phyloP scores from a whole-genome alignment of 2,329 filamentous ascomycete species.

The Gaeumannomyces tritici region DNA sequence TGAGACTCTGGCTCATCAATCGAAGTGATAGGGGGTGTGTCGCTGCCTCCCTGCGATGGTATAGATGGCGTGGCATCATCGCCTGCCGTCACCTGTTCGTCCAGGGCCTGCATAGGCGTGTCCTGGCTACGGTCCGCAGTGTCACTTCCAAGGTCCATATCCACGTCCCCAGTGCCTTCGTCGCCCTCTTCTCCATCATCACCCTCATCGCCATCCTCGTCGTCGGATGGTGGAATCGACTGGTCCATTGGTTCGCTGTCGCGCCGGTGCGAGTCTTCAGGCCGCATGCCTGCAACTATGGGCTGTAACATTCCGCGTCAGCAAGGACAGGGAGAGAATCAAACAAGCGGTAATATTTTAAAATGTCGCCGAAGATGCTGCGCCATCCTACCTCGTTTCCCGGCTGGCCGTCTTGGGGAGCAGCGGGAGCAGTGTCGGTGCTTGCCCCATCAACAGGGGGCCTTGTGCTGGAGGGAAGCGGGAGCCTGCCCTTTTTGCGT shows the following conservation, averaged over 20 bases:
- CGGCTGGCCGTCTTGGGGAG: neutral
- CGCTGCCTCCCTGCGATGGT: neutral
- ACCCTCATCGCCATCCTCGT: slow-evolving; percentile 2
- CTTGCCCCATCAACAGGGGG: neutral
- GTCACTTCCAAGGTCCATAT: slow-evolving; percentile 2
- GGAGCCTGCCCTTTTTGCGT: slow-evolving; percentile 64
- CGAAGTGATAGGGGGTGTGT: neutral
- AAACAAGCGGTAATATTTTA: neutral
- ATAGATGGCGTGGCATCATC: neutral
- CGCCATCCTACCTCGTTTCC: neutral
- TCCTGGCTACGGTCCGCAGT: neutral
- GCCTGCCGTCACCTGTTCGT: neutral
- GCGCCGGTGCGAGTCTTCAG: neutral
- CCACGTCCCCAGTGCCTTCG: neutral
- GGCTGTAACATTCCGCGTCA: neutral
- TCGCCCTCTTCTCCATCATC: slow-evolving; percentile 1
- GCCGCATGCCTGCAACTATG: too few species aligned
- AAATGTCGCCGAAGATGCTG: neutral
- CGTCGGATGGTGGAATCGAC: slow-evolving; percentile 1
- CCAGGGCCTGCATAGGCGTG: neutral
- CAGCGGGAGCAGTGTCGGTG: neutral
- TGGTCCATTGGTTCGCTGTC: slow-evolving; percentile 2
- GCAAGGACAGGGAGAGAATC: neutral
- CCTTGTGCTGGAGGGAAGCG: slow-evolving; percentile 20
- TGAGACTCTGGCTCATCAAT: neutral